Evolutionary conservation across 768 basidiomycete genomes (phyloP), one percentile per base, ranked within the genome.

Genomic region (Pilatotrama ljubarskyi): DNA sequence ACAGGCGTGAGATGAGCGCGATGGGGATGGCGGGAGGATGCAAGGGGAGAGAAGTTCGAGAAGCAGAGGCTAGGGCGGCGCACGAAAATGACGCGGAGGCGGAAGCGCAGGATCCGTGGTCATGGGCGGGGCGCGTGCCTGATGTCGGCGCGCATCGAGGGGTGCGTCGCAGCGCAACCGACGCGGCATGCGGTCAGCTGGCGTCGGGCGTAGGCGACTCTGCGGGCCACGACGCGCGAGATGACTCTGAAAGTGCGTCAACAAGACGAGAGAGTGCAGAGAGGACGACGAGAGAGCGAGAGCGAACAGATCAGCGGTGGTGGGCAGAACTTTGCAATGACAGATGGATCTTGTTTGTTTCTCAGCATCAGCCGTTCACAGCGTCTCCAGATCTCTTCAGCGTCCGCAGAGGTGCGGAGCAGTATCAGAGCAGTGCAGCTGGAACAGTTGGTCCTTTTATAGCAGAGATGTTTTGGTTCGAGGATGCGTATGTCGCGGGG

Each of bases 51-150:
- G 26, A 44, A 3, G 22, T 47, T 48, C 55, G 55, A 56, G 55
- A 56, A 56, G 29, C 29, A 32, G 29, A 38, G 3, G 36, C 38
- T 48, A 42, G 46, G 9, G 40, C 18, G 46, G 36, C 37, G 24
- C 55, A 18, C 17, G 40, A 41, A 41, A 41, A 14, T 6, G 40
- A 41, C 38, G 51, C 35, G 35, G 15, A n/a, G 44, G 46, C 15
- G 55, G 9, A 8, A 10, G 20, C 5, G 50, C 37, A 40, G 50
- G 38, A 29, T 53, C 25, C 29, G 26, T 25, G 44, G 44, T 13
- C 20, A 24, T 20, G 6, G 53, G 43, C 15, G n/a, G 35, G 38
- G 38, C 54, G 55, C 47, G 55, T 57, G 55, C 47, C 55, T 57
- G 55, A 57, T 57, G 55, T 26, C 38, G 55, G 55, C 26, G 47